phyloP scores from a whole-genome alignment of 345 rosid species.

The Viola odorata region DNA sequence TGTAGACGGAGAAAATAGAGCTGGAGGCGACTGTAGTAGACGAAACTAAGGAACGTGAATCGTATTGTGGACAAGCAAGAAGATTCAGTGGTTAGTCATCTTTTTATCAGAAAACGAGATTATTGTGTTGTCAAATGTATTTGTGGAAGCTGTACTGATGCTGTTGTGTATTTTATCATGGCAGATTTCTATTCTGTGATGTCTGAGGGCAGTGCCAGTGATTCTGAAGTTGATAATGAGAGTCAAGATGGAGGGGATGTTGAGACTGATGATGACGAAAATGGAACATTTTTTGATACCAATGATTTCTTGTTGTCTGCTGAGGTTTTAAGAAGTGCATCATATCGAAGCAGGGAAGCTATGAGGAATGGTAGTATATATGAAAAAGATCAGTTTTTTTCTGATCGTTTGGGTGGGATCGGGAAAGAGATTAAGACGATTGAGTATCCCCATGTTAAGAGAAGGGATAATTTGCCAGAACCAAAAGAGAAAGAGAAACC shows the following conservation, averaged over 20 bases:
- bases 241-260: conserved; percentile 86
- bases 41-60: conserved; percentile 91
- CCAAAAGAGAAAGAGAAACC: conserved; percentile 97
- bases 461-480: conserved; percentile 90
- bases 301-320: conserved; percentile 70
- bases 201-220: conserved; percentile 91
- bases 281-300: conserved; percentile 69
- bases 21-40: conserved; percentile 97
- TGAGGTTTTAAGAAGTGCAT: conserved; percentile 86
- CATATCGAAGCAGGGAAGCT: conserved; percentile 71
- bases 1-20: conserved; percentile 94
- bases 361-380: conserved; percentile 47
- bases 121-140: neutral
- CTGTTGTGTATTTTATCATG: conserved; percentile 10
- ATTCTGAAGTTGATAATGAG: conserved; percentile 83
- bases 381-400: conserved; percentile 54
- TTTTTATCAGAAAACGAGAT: conserved; percentile 6
- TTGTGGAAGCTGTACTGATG: conserved; percentile 7
- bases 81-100: conserved; percentile 81
- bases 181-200: conserved; percentile 96
- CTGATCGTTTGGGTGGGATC: conserved; percentile 44
- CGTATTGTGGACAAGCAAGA: conserved; percentile 81
- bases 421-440: conserved; percentile 45
- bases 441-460: conserved; percentile 73
- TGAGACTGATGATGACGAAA: conserved; percentile 84